Conservation (phyloP, 1,284 basidiomycete species). For the Cutaneotrichosporon cutaneum region DNA sequence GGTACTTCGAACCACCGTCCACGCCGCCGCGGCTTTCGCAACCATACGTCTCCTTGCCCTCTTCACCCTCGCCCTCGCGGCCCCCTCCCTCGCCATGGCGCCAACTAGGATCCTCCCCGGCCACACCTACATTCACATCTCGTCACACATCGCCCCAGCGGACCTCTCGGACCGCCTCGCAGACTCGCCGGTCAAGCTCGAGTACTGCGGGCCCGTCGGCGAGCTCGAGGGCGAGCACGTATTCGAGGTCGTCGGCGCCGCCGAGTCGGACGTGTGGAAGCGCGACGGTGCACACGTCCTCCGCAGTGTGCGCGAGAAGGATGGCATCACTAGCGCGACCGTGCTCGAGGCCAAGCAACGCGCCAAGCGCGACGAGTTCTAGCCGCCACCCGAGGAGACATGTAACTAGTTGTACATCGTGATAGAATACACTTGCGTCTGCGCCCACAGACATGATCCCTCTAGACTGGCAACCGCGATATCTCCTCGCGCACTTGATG, state of each 20-base stretch:
- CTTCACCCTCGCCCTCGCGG: constrained; percentile 3
- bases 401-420: constrained; percentile 3
- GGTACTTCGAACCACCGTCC: neutral
- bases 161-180: constrained; percentile 2
- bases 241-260: constrained; percentile 28
- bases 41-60: constrained; percentile 17
- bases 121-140: constrained; percentile 42
- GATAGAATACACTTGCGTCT: constrained; percentile 5
- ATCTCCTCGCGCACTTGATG: constrained; percentile 49
- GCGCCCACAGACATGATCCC: neutral
- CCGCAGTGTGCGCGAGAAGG: constrained; percentile 25
- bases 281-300: constrained; percentile 20
- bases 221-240: constrained; percentile 48
- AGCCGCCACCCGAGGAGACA: neutral
- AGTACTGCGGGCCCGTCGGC: constrained; percentile 43
- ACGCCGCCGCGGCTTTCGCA: neutral
- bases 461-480: constrained; percentile 13
- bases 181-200: constrained; percentile 15
- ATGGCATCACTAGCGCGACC: constrained; percentile 36
- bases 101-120: constrained; percentile 28
- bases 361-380: constrained; percentile 42
- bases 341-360: constrained; percentile 39
- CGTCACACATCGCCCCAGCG: constrained; percentile 23
- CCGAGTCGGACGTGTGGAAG: constrained; percentile 21
- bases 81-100: constrained; percentile 17